Evolutionary conservation across 2,329 filamentous ascomycete species (phyloP), one percentile per base, ranked within the genome.

Genomic region (Colletotrichum cordylinicola): DNA sequence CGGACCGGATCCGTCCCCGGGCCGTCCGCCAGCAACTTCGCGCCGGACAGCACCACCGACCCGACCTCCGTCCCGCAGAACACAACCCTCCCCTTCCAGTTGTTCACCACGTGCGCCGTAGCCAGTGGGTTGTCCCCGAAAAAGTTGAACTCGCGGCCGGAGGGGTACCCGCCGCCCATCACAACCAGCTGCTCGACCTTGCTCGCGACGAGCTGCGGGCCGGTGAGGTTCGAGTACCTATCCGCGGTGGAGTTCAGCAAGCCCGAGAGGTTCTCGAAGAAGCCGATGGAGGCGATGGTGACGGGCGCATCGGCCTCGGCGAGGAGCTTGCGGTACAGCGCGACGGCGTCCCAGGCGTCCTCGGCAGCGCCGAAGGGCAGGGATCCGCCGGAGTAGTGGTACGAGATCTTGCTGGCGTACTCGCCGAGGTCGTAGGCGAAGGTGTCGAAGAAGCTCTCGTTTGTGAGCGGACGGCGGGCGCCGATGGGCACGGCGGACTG

Each of bases 81-180:
- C 0, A 85, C 85, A 12, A 87, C 75, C 6, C 77, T 80, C 0
- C 83, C 81, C 5, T 82, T 80, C 87, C 88, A 90, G 39, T 80
- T 84, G 77, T 87, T 85, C 13, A 90, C 77, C 4, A 90, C 88
- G 61, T 87, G 85, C 3, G 83, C 83, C 0, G 88, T 83, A 5
- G 79, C 78, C 0, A 74, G 72, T 0, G 86, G 80, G 72, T 88
- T 84, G 58, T 80, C 79, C 29, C 86, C 86, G 35, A 80, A 87
- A 77, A 90, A 90, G 79, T 91, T 90, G 80, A 83, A 90, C 70
- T 88, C 86, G 70, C 82, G 80, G 10, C 88, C 88, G 0, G 83
- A 83, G 0, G 88, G 87, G 71, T 89, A 91, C 8, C 73, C 80
- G 15, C 89, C 89, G 29, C 89, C 89, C 88, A 90, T 90, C 8